These are phyloP conservation scores for Begonia masoniana DNA, from an alignment of 306 rosid genomes.

Conservation along the genomic window DNA sequence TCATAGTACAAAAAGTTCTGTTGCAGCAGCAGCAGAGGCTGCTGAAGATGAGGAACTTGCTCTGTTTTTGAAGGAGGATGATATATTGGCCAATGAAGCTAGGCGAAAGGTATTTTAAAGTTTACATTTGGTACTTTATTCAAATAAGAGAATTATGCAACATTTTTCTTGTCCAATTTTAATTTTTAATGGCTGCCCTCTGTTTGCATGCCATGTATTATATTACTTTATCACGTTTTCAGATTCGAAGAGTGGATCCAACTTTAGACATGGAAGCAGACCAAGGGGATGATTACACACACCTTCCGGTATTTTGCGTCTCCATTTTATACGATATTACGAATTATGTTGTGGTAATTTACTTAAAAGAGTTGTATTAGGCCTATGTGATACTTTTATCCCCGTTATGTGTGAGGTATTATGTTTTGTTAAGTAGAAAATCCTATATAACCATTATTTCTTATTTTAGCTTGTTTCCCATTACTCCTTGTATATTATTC, in stretches of 20 bases:
- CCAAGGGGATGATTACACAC: slow-evolving; percentile 91
- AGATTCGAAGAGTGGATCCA: slow-evolving; percentile 90
- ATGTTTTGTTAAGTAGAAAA: too few relatives aligned
- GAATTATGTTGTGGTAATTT: too few relatives aligned
- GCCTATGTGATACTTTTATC: too few relatives aligned
- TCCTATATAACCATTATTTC: too few relatives aligned
- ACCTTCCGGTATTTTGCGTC: slow-evolving; percentile 60
- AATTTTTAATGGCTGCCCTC: background rate
- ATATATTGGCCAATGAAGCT: slow-evolving; percentile 72
- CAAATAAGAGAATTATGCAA: background rate
- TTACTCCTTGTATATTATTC: too few relatives aligned
- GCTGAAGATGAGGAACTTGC: slow-evolving; percentile 98
- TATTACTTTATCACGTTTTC: slow-evolving; percentile 12
- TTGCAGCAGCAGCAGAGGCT: slow-evolving; percentile 95
- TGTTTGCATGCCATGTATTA: too few relatives aligned
- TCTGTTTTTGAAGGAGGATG: slow-evolving; percentile 79
- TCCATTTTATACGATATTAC: too few relatives aligned
- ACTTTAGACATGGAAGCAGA: slow-evolving; percentile 98
- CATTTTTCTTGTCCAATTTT: background rate
- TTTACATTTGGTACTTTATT: background rate
- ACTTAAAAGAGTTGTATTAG: too few relatives aligned
- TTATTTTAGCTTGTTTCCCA: too few relatives aligned
- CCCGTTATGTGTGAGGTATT: too few relatives aligned
- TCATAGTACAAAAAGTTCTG: slow-evolving; percentile 64
- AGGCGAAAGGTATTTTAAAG: slow-evolving; percentile 45